Percentiles rank a stretch among this genome's conserved stretches.
phyloP scores from a whole-genome alignment of 2,329 filamentous ascomycete genomes.

The Calonectria pseudoreteaudii region DNA sequence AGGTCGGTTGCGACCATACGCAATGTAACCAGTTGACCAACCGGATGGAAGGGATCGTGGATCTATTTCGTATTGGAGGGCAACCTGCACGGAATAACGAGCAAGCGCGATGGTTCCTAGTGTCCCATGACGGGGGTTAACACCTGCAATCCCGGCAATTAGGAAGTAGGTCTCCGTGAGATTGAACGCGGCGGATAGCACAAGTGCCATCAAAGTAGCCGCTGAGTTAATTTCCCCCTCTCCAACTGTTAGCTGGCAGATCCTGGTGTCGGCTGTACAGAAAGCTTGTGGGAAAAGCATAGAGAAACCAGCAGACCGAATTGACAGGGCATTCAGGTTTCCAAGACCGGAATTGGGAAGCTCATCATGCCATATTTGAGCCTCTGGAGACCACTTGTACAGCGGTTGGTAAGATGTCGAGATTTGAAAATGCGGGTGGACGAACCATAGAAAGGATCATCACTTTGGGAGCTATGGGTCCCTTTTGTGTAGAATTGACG shows the following conservation, averaged over 20 bases:
- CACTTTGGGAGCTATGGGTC: slow-evolving; percentile 65
- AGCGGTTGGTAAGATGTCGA: slow-evolving; percentile 8
- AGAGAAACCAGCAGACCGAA: slow-evolving; percentile 72
- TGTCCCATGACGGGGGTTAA: slow-evolving; percentile 76
- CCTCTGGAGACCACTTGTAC: slow-evolving; percentile 71
- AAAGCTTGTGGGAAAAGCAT: slow-evolving; percentile 73
- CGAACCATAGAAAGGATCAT: slow-evolving; percentile 73
- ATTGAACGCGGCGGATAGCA: slow-evolving; percentile 72
- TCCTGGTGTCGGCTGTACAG: slow-evolving; percentile 68
- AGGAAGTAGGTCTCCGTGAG: slow-evolving; percentile 77
- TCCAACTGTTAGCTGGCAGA: slow-evolving; percentile 78
- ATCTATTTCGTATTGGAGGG: slow-evolving; percentile 81
- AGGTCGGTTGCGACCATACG: slow-evolving; percentile 68
- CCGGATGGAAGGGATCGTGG: slow-evolving; percentile 73
- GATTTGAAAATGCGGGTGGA: slow-evolving; percentile 12
- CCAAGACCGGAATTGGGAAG: slow-evolving; percentile 59
- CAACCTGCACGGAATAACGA: slow-evolving; percentile 78
- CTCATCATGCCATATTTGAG: slow-evolving; percentile 70
- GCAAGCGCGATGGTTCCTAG: slow-evolving; percentile 75
- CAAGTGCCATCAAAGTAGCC: slow-evolving; percentile 70
- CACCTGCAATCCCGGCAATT: slow-evolving; percentile 78
- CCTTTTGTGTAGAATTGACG: neutral
- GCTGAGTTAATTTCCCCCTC: slow-evolving; percentile 83
- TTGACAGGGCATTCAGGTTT: slow-evolving; percentile 66
- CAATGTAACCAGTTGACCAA: slow-evolving; percentile 76